Base-by-base conservation (phyloP, 495 filamentous ascomycete species). In the Collariella sp. region DNA sequence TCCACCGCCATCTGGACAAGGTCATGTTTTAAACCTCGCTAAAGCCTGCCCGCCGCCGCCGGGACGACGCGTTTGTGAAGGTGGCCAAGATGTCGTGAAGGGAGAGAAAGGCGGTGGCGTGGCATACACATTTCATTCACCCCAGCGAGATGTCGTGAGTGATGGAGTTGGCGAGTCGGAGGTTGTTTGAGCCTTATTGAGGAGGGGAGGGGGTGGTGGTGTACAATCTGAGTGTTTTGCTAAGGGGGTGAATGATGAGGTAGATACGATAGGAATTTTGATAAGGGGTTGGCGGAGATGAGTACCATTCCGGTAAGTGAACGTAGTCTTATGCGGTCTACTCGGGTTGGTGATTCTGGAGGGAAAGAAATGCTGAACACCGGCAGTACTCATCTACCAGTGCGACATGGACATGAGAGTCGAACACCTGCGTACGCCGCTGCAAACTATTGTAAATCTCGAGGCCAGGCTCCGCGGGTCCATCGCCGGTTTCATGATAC, bases 81-180 rank as follows among this genome's bases (percentile, higher is more conserved):
- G 43, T 82, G 16, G 69, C 72, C 5, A 67, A 76, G 43, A 62
- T 67, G 51, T 79, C 74, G 18, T 68, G 70, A 22, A 57, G 52
- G 44, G 61, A 72, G 12, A 79, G 79, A 10, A 83, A 83, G 59
- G 69, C 74, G n/a, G 71, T 83, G 46, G 78, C 78, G 15, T 56
- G 79, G 47, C 80, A 83, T 57, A 83, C 81, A 0, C 81, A 83
- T 60, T 80, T 83, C 67, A 83, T 83, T 55, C 77, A 82, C 51
- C 72, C 76, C 10, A 70, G 71, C 48, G 81, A 83, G 62, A 77
- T 82, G 42, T 76, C 75, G 20, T 83, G 81, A 80, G 63, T 83
- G n/a, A 77, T 70, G 4, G 62, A 67, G 44, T 58, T 65, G 48
- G 81, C 80, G 6, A 71, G 72, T 18, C 74, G 71, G 46, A 68